Evolutionary conservation across 192 early-diverging fungal genomes (phyloP).

Genomic region (Coemansia biformis): DNA sequence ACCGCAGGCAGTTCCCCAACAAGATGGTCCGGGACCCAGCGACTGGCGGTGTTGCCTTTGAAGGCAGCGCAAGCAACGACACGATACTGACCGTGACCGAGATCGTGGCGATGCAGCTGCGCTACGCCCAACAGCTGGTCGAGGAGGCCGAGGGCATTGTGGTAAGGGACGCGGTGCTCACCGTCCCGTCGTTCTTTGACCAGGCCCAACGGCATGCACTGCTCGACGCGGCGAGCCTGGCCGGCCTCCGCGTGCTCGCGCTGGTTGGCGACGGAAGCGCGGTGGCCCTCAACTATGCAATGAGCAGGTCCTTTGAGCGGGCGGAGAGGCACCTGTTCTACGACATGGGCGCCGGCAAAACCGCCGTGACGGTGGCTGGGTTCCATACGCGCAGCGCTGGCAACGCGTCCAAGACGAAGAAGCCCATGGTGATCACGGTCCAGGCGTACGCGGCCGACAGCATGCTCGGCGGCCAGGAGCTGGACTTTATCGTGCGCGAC

Average conservation of each 20-base stretch:
- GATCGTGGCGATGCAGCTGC: conserved; percentile 89
- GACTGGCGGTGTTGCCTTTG: conserved; percentile 67
- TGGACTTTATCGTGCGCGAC: conserved; percentile 80
- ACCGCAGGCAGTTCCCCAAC: conserved; percentile 70
- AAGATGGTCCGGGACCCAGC: conserved; percentile 65
- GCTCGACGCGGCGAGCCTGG: conserved; percentile 88
- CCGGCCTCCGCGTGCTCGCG: conserved; percentile 72
- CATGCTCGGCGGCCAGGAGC: conserved; percentile 79
- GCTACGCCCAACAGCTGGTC: conserved; percentile 81
- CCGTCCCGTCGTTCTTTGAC: conserved; percentile 88
- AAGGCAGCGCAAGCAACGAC: conserved; percentile 52
- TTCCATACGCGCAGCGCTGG: conserved; percentile 58
- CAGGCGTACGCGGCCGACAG: conserved; percentile 75
- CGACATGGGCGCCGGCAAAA: conserved; percentile 96
- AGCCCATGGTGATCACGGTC: conserved; percentile 68
- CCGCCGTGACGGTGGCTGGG: conserved; percentile 78
- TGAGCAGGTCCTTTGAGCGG: conserved; percentile 60
- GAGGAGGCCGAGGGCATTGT: conserved; percentile 64
- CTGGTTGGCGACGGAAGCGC: conserved; percentile 94
- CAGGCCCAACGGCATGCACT: conserved; percentile 89
- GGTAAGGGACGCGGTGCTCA: conserved; percentile 85
- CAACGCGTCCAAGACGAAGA: conserved; percentile 54
- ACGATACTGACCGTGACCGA: conserved; percentile 72
- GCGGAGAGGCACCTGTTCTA: conserved; percentile 84
- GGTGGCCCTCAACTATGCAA: conserved; percentile 91